Conservation (phyloP, 139 green algal genomes). For the Chlorella sp. region DNA sequence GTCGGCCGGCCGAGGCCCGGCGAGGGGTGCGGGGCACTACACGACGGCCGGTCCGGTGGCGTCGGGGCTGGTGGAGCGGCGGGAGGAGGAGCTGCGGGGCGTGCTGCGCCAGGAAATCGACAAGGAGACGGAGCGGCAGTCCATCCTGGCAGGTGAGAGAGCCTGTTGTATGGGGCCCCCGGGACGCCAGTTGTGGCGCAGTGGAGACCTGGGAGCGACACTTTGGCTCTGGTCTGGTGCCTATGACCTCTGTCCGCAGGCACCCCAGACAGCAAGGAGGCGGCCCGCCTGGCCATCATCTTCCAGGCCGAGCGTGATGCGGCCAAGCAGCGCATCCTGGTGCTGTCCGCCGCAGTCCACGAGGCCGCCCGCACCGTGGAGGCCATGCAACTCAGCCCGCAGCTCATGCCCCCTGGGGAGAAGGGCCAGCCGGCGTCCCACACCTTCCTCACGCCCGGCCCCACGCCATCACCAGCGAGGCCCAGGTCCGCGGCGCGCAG, state of each 20-base stretch:
- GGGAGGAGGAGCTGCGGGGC: slow-evolving; percentile 32
- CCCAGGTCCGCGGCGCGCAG: too few relatives aligned
- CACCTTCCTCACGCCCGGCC: neutral
- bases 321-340: slow-evolving; percentile 33
- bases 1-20: neutral
- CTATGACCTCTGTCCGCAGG: too few relatives aligned
- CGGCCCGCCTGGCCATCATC: slow-evolving; percentile 19
- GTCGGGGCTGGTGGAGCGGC: neutral
- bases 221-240: too few relatives aligned
- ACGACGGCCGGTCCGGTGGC: neutral
- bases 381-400: neutral
- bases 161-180: too few relatives aligned
- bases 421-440: neutral
- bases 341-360: slow-evolving; percentile 23
- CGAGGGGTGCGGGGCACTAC: neutral
- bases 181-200: too few relatives aligned
- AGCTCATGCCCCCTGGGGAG: neutral
- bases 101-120: slow-evolving; percentile 23
- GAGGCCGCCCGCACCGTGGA: neutral
- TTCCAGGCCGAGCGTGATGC: slow-evolving; percentile 33
- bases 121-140: slow-evolving; percentile 34
- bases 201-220: too few relatives aligned
- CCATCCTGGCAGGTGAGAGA: neutral
- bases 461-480: neutral
- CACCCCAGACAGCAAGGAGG: slow-evolving; percentile 18